These are phyloP conservation scores for Edaphochlamys debaryana DNA, from an alignment of 139 green algal species.

Conservation along the genomic window DNA sequence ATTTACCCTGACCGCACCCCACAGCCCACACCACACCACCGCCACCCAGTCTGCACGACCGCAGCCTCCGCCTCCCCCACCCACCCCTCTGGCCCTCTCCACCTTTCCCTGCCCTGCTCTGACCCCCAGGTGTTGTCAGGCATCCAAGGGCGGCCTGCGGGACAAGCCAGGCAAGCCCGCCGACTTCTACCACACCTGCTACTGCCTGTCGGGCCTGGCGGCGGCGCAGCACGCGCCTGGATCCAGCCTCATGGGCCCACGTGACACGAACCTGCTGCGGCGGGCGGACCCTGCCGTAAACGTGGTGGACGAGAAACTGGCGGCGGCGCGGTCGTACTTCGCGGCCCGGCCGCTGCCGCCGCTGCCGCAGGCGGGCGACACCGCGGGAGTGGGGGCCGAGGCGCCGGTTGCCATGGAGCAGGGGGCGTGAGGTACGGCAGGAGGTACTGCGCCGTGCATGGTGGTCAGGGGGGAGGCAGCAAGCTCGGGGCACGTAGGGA, in stretches of 20 bases:
- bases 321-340: constrained; percentile 50
- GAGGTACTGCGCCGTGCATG: too few species aligned
- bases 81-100: not conserved
- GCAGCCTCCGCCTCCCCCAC: too few species aligned
- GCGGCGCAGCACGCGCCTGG: constrained; percentile 78
- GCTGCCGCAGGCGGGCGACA: not conserved
- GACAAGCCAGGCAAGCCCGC: constrained; percentile 95
- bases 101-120: not conserved
- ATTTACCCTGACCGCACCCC: too few species aligned
- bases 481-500: too few species aligned
- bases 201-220: constrained; percentile 94
- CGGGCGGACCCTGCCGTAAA: constrained; percentile 77
- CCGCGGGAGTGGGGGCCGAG: too few species aligned
- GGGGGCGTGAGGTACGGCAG: too few species aligned
- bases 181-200: constrained; percentile 99
- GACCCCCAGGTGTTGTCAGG: constrained; percentile 54
- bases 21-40: too few species aligned
- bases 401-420: too few species aligned
- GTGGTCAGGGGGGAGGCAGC: too few species aligned
- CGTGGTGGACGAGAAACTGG: constrained; percentile 68
- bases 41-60: too few species aligned
- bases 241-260: constrained; percentile 56
- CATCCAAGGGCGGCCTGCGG: constrained; percentile 81
- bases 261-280: constrained; percentile 64
- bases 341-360: constrained; percentile 3